Percentiles rank a stretch among this genome's conserved stretches.
These are phyloP conservation scores for Tetratostichococcus sp. DNA, from an alignment of 139 green algal species.

Conservation along the genomic window DNA sequence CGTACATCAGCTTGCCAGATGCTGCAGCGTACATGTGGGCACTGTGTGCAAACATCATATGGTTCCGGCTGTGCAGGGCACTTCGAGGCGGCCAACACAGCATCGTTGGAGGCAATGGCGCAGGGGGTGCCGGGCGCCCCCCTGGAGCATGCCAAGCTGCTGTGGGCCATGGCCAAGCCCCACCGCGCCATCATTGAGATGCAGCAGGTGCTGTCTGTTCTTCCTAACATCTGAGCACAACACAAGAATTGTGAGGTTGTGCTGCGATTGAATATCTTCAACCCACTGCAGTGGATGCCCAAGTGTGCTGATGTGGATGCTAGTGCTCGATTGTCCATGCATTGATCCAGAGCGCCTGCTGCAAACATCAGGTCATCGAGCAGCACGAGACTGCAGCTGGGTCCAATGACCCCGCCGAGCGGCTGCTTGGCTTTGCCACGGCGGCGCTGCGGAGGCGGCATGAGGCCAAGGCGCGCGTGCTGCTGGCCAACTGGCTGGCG, in stretches of 20 bases:
- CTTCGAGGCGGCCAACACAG: slow-evolving; percentile 73
- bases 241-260: no score
- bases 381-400: background rate
- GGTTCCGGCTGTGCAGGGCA: slow-evolving; percentile 44
- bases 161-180: slow-evolving; percentile 70
- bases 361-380: slow-evolving; percentile 3
- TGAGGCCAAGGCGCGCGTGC: slow-evolving; percentile 52
- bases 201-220: slow-evolving; percentile 30
- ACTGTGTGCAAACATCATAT: no score
- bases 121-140: slow-evolving; percentile 36
- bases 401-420: background rate
- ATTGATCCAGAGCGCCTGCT: no score
- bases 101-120: slow-evolving; percentile 75
- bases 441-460: slow-evolving; percentile 4
- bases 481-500: slow-evolving; percentile 74
- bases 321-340: no score
- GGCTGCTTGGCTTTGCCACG: background rate
- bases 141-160: slow-evolving; percentile 79
- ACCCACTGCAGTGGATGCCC: no score
- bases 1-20: no score
- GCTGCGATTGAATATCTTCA: no score
- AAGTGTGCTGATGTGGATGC: no score
- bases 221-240: no score
- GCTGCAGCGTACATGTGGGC: no score
- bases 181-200: slow-evolving; percentile 47